Percentiles rank a stretch among this genome's conserved stretches.
Conservation (phyloP, 441 rosid species). For the Melianthus villosus region DNA sequence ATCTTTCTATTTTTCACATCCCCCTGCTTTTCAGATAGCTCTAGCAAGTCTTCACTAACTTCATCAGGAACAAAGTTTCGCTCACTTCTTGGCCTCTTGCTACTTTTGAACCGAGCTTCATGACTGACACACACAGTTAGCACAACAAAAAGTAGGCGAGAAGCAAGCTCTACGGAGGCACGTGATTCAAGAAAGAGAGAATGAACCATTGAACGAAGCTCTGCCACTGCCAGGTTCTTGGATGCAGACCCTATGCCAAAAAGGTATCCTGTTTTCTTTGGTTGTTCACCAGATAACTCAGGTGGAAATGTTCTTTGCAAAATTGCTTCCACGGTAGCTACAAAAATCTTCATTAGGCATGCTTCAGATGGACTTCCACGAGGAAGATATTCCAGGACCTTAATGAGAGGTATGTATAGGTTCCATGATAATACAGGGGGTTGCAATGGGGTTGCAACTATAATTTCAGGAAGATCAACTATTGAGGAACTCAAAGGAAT, state of each 20-base stretch:
- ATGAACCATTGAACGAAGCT: constrained; percentile 98
- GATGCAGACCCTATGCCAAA: constrained; percentile 48
- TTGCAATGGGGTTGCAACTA: constrained; percentile 89
- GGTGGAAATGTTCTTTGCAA: constrained; percentile 82
- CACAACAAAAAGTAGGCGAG: constrained; percentile 88
- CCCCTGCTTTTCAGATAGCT: constrained; percentile 24
- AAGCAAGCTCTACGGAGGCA: constrained; percentile 85
- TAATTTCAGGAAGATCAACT: constrained; percentile 93
- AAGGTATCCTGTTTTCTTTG: constrained; percentile 36
- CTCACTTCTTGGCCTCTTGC: constrained; percentile 60
- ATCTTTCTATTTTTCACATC: constrained; percentile 27
- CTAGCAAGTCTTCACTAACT: constrained; percentile 21
- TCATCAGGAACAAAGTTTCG: constrained; percentile 26
- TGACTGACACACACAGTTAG: constrained; percentile 93
- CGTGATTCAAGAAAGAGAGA: constrained; percentile 85
- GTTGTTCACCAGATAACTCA: constrained; percentile 35
- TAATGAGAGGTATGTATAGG: constrained; percentile 86
- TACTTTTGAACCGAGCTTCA: constrained; percentile 78
- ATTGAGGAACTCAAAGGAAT: constrained; percentile 91
- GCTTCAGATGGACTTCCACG: constrained; percentile 99
- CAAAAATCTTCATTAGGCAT: constrained; percentile 91
- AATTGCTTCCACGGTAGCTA: constrained; percentile 88
- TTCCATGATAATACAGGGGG: constrained; percentile 95
- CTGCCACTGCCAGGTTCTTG: constrained; percentile 90
- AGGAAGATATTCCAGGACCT: constrained; percentile 96